Evolutionary conservation across 208 protist genomes (phyloP).

Genomic region (Trypanosoma platydactyli): DNA sequence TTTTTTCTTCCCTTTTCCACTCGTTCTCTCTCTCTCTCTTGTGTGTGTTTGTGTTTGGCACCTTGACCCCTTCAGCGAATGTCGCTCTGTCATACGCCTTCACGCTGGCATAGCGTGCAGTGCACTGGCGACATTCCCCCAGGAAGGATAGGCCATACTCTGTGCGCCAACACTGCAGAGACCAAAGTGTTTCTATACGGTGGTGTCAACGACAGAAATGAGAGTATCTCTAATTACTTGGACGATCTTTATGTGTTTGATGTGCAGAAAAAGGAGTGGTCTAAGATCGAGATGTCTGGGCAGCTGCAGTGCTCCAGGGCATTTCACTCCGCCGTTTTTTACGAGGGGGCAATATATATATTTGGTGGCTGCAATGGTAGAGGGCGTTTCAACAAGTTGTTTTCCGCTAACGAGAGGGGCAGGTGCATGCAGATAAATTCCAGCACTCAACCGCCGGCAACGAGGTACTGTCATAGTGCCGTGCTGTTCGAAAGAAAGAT

Average conservation of each 20-base stretch:
- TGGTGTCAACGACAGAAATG: constrained; percentile 80
- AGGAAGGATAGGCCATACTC: constrained; percentile 85
- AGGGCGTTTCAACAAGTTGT: constrained; percentile 84
- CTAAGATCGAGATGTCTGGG: constrained; percentile 51
- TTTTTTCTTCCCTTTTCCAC: neutral
- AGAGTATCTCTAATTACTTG: constrained; percentile 76
- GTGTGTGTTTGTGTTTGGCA: neutral
- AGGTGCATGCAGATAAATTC: constrained; percentile 30
- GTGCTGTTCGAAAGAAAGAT: constrained; percentile 73
- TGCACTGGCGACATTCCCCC: constrained; percentile 49
- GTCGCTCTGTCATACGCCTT: constrained; percentile 17
- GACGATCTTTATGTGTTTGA: constrained; percentile 85
- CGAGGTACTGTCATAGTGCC: constrained; percentile 86
- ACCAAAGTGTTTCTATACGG: constrained; percentile 86
- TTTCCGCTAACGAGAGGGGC: constrained; percentile 66
- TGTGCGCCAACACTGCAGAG: constrained; percentile 67
- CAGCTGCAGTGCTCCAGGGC: constrained; percentile 70
- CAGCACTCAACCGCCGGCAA: constrained; percentile 34
- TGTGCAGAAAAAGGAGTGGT: constrained; percentile 66
- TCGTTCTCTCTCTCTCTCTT: neutral
- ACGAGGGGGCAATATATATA: constrained; percentile 65
- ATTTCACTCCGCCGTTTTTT: constrained; percentile 85
- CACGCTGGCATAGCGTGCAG: constrained; percentile 51
- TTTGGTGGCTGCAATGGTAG: constrained; percentile 89
- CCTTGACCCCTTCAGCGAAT: neutral